Percentiles rank a stretch among this genome's conserved stretches.
These are phyloP conservation scores for Fusarium denticulatum DNA, from an alignment of 2,329 filamentous ascomycete genomes.

Conservation along the genomic window DNA sequence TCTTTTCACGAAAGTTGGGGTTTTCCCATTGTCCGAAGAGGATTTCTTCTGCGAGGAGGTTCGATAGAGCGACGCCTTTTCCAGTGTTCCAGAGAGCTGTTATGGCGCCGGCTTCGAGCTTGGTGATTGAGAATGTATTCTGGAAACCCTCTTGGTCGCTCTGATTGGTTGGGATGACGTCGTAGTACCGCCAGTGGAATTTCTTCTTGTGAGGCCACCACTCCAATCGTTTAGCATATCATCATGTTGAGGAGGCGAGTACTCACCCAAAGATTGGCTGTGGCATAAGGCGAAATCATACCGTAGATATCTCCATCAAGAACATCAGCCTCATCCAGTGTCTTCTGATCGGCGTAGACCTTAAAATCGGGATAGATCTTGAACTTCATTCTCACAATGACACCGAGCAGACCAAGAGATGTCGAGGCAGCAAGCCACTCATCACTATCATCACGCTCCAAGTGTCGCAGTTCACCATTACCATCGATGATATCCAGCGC, in stretches of 20 bases:
- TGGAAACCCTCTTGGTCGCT: conserved; percentile 6
- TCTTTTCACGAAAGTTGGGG: conserved; percentile 2
- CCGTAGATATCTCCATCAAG: neutral
- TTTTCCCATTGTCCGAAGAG: conserved; percentile 8
- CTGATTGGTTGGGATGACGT: neutral
- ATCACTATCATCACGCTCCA: neutral
- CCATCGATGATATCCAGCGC: neutral
- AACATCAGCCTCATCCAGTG: neutral
- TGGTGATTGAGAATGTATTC: neutral
- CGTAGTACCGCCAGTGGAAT: conserved; percentile 4
- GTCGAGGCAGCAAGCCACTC: conserved; percentile 2
- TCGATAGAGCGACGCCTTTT: neutral
- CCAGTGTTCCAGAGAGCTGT: neutral
- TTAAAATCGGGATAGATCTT: conserved; percentile 13
- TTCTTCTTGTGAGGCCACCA: conserved; percentile 18
- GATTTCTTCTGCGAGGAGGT: neutral
- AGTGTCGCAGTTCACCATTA: neutral
- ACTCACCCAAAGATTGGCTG: neutral
- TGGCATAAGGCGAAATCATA: neutral
- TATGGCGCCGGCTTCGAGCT: neutral
- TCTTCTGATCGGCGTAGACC: conserved; percentile 8
- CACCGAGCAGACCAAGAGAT: neutral
- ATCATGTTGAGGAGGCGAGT: too few relatives aligned
- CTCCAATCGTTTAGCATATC: neutral
- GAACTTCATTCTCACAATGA: conserved; percentile 7